Evolutionary conservation across 169 alveolate species (phyloP).

Genomic region (Eimeria acervulina): DNA sequence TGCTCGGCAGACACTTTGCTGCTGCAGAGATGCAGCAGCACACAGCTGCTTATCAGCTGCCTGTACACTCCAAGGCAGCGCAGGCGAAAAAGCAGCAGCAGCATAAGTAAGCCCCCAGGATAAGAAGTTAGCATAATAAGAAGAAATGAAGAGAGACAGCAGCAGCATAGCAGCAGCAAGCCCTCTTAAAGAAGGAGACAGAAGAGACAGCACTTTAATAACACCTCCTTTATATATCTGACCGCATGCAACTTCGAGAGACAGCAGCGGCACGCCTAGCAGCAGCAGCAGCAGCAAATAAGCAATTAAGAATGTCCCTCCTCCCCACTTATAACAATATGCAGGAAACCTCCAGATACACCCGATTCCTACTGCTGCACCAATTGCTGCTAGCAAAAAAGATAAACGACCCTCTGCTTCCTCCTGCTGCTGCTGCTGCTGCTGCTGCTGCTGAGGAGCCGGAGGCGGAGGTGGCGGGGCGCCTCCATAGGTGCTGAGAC

Average conservation of each 20-base stretch:
- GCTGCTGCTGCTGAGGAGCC: neutral
- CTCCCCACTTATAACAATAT: conserved; percentile 77
- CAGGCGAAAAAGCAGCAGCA: neutral
- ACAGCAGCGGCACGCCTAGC: conserved; percentile 67
- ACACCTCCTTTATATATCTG: conserved; percentile 68
- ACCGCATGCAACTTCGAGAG: conserved; percentile 39
- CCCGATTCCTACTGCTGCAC: conserved; percentile 76
- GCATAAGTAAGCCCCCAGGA: conserved; percentile 46
- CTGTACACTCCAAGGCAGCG: conserved; percentile 69
- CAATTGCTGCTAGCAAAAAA: neutral
- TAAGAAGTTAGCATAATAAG: conserved; percentile 63
- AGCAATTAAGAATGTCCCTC: conserved; percentile 33
- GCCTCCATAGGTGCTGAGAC: too few species aligned
- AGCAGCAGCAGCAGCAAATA: conserved; percentile 68
- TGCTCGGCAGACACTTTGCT: conserved; percentile 4
- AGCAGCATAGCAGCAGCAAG: conserved; percentile 35
- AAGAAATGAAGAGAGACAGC: conserved; percentile 51
- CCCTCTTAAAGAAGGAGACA: conserved; percentile 65
- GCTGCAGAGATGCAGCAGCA: neutral
- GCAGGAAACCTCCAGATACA: conserved; percentile 74
- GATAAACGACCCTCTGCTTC: neutral
- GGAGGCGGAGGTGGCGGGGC: too few species aligned
- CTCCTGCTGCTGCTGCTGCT: neutral
- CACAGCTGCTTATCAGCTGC: neutral
- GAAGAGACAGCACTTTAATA: neutral